phyloP scores from a whole-genome alignment of 768 basidiomycete genomes.

The Lactifluus volemus region DNA sequence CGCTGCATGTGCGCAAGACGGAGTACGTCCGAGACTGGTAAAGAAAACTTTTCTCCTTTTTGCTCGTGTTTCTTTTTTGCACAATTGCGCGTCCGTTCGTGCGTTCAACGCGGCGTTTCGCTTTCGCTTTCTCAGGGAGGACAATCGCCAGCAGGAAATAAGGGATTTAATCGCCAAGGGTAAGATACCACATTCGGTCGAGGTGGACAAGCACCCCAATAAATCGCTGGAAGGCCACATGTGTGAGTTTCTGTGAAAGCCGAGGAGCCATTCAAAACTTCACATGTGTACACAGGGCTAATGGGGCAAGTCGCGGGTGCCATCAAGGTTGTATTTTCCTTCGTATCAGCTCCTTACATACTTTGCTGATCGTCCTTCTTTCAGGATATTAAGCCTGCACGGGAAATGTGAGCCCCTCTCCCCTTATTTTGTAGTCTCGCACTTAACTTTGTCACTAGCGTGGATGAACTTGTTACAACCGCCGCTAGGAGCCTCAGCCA shows the following conservation, averaged over 20 bases:
- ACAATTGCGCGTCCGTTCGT: background rate
- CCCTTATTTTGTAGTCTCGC: constrained; percentile 2
- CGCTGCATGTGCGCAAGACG: constrained; percentile 74
- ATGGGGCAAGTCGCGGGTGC: constrained; percentile 75
- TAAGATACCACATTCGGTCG: constrained; percentile 66
- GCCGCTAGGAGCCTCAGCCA: constrained; percentile 50
- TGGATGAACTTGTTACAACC: constrained; percentile 72
- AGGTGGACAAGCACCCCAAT: constrained; percentile 61
- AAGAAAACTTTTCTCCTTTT: constrained; percentile 9
- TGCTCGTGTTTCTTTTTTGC: background rate
- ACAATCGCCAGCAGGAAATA: constrained; percentile 50
- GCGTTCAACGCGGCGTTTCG: background rate
- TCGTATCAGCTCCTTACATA: background rate
- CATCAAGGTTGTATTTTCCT: constrained; percentile 34
- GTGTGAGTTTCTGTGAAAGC: constrained; percentile 36
- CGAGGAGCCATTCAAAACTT: background rate
- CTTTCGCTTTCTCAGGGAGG: constrained; percentile 40
- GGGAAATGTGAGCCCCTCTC: constrained; percentile 56
- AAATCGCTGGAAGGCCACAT: constrained; percentile 47
- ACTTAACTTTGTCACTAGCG: constrained; percentile 33
- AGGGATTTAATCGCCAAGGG: constrained; percentile 50
- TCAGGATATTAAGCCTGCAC: constrained; percentile 76
- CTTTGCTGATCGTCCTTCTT: constrained; percentile 9
- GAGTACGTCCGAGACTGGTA: constrained; percentile 71
- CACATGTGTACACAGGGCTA: constrained; percentile 39